Evolutionary conservation across 192 early-diverging fungal species (phyloP).

Genomic region (Chytriomyces confervae): DNA sequence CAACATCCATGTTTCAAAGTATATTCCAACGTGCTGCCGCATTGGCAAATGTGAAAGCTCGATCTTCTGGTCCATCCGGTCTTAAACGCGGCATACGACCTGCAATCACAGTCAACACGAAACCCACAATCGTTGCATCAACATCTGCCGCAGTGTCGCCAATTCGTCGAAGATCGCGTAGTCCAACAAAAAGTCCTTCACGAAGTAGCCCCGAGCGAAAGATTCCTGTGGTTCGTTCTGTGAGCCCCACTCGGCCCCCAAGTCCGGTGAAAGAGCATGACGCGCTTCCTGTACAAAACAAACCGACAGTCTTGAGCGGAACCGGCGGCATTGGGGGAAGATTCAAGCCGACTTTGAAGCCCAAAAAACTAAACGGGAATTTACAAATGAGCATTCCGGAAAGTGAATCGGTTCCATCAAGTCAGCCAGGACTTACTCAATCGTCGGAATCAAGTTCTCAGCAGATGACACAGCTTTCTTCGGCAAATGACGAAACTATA

Average conservation of each 20-base stretch:
- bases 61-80: background rate
- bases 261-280: background rate
- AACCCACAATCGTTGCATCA: background rate
- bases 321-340: background rate
- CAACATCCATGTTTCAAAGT: background rate
- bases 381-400: background rate
- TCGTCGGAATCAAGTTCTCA: background rate
- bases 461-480: too few relatives aligned
- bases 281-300: background rate
- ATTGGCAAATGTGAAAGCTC: background rate
- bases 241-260: background rate
- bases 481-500: too few relatives aligned
- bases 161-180: background rate
- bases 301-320: too few relatives aligned
- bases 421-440: background rate
- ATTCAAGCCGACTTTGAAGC: constrained; percentile 20
- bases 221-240: background rate
- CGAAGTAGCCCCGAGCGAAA: background rate
- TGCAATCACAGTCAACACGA: background rate
- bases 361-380: background rate
- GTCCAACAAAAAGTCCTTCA: background rate
- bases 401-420: background rate
- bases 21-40: background rate
- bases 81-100: background rate
- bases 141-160: background rate